Percentiles rank a stretch among this genome's conserved stretches.
phyloP scores from a whole-genome alignment of 1,139 yeast genomes.

The Sugiyamaella grinbergsii region DNA sequence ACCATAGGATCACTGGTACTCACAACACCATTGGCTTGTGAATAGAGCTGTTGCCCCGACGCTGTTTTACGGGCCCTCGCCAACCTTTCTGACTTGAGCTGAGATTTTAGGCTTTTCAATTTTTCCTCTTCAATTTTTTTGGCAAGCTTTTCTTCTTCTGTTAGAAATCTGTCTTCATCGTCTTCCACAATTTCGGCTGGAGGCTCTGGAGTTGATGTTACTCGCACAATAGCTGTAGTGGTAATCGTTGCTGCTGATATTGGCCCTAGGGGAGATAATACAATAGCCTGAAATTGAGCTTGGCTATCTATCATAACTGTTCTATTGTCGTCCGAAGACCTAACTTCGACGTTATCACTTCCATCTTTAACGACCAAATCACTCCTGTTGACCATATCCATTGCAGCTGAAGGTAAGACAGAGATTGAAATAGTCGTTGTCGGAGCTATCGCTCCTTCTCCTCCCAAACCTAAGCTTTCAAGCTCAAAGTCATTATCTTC shows the following conservation, averaged over 20 bases:
- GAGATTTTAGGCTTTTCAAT: constrained; percentile 21
- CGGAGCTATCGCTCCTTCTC: background rate
- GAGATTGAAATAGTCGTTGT: constrained; percentile 2
- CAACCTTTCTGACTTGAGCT: constrained; percentile 22
- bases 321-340: background rate
- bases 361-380: background rate
- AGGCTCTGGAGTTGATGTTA: background rate
- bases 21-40: constrained; percentile 3
- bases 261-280: background rate
- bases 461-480: background rate
- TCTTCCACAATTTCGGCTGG: constrained; percentile 14
- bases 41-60: constrained; percentile 4
- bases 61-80: constrained; percentile 20
- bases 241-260: constrained; percentile 2
- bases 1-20: constrained; percentile 5
- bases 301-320: background rate
- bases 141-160: constrained; percentile 12
- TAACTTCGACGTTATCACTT: background rate
- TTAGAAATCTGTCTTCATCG: constrained; percentile 13
- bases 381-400: background rate
- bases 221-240: constrained; percentile 1
- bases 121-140: constrained; percentile 18
- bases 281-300: background rate
- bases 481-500: too few relatives aligned
- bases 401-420: background rate